These are phyloP conservation scores for Candida tibetensis DNA, from an alignment of 805 yeast species.

Conservation along the genomic window DNA sequence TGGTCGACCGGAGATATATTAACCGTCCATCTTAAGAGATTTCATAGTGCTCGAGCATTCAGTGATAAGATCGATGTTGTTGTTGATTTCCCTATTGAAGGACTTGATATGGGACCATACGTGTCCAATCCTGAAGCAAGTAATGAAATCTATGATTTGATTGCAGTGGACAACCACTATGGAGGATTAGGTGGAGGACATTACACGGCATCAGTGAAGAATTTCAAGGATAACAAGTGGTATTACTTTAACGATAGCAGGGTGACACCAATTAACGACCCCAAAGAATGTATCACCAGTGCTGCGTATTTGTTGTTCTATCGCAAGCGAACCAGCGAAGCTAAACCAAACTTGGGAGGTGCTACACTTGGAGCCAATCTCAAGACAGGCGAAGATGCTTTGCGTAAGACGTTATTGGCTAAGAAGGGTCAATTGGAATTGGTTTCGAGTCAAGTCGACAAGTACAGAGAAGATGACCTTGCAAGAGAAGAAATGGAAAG, in stretches of 20 bases:
- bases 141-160: constrained; percentile 66
- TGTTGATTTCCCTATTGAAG: constrained; percentile 84
- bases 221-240: constrained; percentile 76
- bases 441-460: constrained; percentile 16
- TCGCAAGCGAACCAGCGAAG: constrained; percentile 47
- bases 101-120: constrained; percentile 67
- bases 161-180: constrained; percentile 92
- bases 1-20: constrained; percentile 95
- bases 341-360: constrained; percentile 45
- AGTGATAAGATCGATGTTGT: constrained; percentile 86
- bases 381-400: constrained; percentile 34
- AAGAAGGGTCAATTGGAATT: constrained; percentile 13
- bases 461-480: constrained; percentile 8
- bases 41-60: constrained; percentile 77
- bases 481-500: constrained; percentile 1
- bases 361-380: constrained; percentile 40
- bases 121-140: constrained; percentile 37
- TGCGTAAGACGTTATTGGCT: constrained; percentile 12
- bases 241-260: constrained; percentile 86
- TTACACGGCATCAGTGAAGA: constrained; percentile 86
- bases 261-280: constrained; percentile 56
- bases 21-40: constrained; percentile 85
- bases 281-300: constrained; percentile 60
- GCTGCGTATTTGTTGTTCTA: constrained; percentile 90
- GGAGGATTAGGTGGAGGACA: constrained; percentile 98